Evolutionary conservation across 345 rosid species (phyloP), one percentile per base, ranked within the genome.

Genomic region (Brassica rapa): DNA sequence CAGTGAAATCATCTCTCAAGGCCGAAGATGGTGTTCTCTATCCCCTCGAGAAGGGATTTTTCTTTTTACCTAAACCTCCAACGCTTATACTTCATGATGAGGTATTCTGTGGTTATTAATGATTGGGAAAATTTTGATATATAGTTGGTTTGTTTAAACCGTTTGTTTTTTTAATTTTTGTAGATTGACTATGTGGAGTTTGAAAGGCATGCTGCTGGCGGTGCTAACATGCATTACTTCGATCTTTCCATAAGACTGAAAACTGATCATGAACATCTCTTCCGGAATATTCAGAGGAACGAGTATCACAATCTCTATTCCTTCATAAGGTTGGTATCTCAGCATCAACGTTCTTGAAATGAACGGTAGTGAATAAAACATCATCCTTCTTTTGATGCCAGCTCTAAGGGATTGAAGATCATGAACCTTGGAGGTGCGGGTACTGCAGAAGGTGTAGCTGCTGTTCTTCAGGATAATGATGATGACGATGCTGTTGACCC

Each of bases 161-260:
- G 15, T 1, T 73, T 30, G 43, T 24, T 35, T 61, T 39, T 27
- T 64, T 2, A 5, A 4, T 66, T 71, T 43, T 67, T 68, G 0
- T 43, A 95, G 99, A 95, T 95, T 86, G 91, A 90, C 77, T 93
- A 88, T 81, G 94, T 95, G 85, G 99, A 95, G 81, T 95, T 93
- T 84, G 94, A 95, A 90, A 93, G 99, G 84, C 99, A 95, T 83
- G 85, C 96, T 81, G 97, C 99, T 62, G 99, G 99, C 78, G 96
- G 98, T 30, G 91, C 99, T 68, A 95, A 93, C 81, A 95, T 95
- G 99, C 99, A 95, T 76, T 95, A 95, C 86, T 95, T 95, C 51
- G 98, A 95, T 86, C 97, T 95, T 77, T 91, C 88, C 71, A 87
- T 93, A 79, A 93, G 88, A 86, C 85, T 95, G 33, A 93, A 91